Percentiles rank a stretch among this genome's conserved stretches.
These are phyloP conservation scores for Ceratocystis albifundus DNA, from an alignment of 2,329 filamentous ascomycete genomes.

Conservation along the genomic window DNA sequence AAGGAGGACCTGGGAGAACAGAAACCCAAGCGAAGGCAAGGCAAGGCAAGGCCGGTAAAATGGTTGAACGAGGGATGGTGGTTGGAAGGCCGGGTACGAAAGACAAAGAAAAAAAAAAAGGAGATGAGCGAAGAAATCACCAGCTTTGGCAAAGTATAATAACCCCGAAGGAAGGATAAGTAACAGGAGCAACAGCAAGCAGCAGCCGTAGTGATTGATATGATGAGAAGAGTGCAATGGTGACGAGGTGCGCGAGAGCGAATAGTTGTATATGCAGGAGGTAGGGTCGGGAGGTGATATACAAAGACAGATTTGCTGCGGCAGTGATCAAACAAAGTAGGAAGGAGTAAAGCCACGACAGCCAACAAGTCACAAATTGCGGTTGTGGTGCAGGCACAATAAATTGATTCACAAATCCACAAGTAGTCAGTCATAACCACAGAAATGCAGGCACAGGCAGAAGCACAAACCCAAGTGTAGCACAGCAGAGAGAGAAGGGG, in stretches of 20 bases:
- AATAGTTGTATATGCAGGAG: too few relatives aligned
- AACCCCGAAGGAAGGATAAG: background rate
- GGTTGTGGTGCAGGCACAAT: background rate
- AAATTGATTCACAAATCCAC: background rate
- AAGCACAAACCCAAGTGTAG: background rate
- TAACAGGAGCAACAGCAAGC: background rate
- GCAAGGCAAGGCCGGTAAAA: background rate
- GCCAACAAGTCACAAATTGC: background rate
- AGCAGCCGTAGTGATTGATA: too few relatives aligned
- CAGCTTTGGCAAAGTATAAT: background rate
- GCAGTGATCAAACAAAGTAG: too few relatives aligned
- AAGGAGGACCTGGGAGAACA: background rate
- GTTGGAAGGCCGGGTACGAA: background rate
- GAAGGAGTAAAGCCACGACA: too few relatives aligned
- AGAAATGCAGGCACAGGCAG: background rate
- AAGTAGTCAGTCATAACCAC: background rate
- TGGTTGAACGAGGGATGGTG: background rate
- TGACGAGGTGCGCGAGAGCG: too few relatives aligned
- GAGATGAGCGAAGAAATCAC: background rate
- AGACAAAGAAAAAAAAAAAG: background rate
- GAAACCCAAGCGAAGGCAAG: slow-evolving; percentile 6
- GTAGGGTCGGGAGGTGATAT: too few relatives aligned
- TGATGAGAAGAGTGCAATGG: too few relatives aligned
- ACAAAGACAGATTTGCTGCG: too few relatives aligned
- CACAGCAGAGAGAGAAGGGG: background rate